Evolutionary conservation across 768 basidiomycete genomes (phyloP), one percentile per base, ranked within the genome.

Genomic region (Pleurotus eryngii): DNA sequence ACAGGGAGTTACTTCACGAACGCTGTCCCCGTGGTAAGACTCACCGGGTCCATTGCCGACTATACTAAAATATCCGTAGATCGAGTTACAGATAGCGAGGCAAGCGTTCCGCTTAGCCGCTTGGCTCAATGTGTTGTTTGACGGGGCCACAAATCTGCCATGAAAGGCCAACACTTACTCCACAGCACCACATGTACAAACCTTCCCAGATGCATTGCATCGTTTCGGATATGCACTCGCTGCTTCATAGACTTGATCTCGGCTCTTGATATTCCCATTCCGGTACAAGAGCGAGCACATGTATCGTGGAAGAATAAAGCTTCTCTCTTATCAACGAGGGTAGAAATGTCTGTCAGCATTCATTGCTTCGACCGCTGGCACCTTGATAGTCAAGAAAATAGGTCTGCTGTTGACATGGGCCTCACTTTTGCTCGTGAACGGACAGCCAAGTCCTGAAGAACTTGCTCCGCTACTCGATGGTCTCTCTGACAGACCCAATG

Each of bases 81-180:
- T 80, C 49, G 76, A 80, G 61, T 57, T 67, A 2, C 79, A 80
- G 58, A 71, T 80, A 17, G 78, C 78, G 6, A 78, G 77, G 60
- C 73, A 74, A 60, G 79, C 78, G 5, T 78, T 73, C 60, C 77
- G 78, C 22, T 67, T 81, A 35, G 79, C 79, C 8, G 78, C 79
- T 1, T 80, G 79, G 80, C 65, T 80, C 56, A 80, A 80, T 60
- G 76, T 78, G 4, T 63, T 81, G 15, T 79, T 82, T 49, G 75
- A 76, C 50, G 75, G 73, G 11, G 65, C 67, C 22, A 71, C 72
- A 0, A 65, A 66, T 55, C 63, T 76, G 37, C 73, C 74, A 55
- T 75, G 66, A 77, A 47, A 39, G 15, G 3, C 30, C 9, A 35
- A 35, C 30, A 11, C 9, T 30, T 3, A 35, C 30, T 35, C 30